A percentile compares a stretch with the other conserved stretches of the same genome.
Evolutionary conservation across 2,329 filamentous ascomycete species (phyloP).

Genomic region (Myriosclerotinia scirpicola): DNA sequence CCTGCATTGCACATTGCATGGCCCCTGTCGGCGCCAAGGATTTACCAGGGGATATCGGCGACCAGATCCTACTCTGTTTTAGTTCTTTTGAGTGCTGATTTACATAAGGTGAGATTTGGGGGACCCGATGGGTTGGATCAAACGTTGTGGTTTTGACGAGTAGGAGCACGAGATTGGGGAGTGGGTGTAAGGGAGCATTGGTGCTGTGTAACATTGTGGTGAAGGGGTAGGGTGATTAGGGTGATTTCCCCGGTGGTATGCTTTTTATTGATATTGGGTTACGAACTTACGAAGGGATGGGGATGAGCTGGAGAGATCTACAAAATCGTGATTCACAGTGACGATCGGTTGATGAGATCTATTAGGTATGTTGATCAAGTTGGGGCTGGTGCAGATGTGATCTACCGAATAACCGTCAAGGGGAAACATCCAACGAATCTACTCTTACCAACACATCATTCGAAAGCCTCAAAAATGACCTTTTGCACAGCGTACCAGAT

Average conservation of each 20-base stretch:
- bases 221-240: neutral
- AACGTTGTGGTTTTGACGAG: slow-evolving; percentile 17
- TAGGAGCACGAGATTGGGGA: neutral
- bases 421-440: neutral
- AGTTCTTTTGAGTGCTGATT: neutral
- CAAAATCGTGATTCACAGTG: slow-evolving; percentile 3
- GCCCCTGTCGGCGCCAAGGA: slow-evolving; percentile 13
- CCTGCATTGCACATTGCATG: neutral
- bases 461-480: neutral
- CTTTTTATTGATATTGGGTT: slow-evolving; percentile 18
- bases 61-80: slow-evolving; percentile 10
- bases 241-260: neutral
- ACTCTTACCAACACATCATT: neutral
- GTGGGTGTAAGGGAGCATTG: neutral
- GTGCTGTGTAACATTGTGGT: slow-evolving; percentile 3
- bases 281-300: neutral
- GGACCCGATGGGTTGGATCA: slow-evolving; percentile 22
- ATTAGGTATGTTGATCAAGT: slow-evolving; percentile 2
- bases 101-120: slow-evolving; percentile 7
- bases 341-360: slow-evolving; percentile 8
- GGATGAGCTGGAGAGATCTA: neutral
- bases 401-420: neutral
- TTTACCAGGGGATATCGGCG: slow-evolving; percentile 19
- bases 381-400: neutral
- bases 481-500: too few species aligned